These are phyloP conservation scores for Septoria linicola DNA, from an alignment of 2,329 filamentous ascomycete genomes.

Conservation along the genomic window DNA sequence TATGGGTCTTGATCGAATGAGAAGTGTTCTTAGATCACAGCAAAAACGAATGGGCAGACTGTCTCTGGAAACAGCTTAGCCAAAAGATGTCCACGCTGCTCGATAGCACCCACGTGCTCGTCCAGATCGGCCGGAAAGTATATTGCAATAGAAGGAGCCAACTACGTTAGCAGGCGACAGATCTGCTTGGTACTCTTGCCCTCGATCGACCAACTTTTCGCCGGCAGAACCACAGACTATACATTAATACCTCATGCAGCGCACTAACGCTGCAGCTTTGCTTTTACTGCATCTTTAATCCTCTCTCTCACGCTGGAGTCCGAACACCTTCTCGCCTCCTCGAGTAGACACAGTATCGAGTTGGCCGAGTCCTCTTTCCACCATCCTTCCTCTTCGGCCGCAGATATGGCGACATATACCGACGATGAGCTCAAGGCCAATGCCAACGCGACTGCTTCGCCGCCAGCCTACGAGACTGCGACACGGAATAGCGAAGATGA, in stretches of 20 bases:
- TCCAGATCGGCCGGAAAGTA: too few relatives aligned
- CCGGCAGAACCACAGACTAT: too few relatives aligned
- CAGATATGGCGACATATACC: constrained; percentile 20
- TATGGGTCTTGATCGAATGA: too few relatives aligned
- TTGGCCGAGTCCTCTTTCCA: constrained; percentile 11
- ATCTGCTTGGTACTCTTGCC: too few relatives aligned
- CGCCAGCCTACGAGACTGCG: constrained; percentile 18
- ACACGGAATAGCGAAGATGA: constrained; percentile 19
- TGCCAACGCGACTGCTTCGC: not conserved
- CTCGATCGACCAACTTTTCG: too few relatives aligned
- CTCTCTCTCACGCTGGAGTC: constrained; percentile 16
- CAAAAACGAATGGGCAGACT: too few relatives aligned
- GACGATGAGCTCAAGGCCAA: constrained; percentile 23
- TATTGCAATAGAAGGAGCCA: too few relatives aligned
- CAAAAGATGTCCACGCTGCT: too few relatives aligned
- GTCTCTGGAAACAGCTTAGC: too few relatives aligned
- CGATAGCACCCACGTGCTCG: too few relatives aligned
- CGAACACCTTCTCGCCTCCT: constrained; percentile 17
- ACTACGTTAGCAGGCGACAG: too few relatives aligned
- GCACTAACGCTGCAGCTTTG: constrained; percentile 4
- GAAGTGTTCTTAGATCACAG: too few relatives aligned
- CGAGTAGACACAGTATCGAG: constrained; percentile 22
- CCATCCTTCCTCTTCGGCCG: not conserved
- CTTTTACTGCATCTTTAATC: not conserved
- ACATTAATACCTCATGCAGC: not conserved